Conservation (phyloP, 805 yeast species). For the Alloascoidea africana region DNA sequence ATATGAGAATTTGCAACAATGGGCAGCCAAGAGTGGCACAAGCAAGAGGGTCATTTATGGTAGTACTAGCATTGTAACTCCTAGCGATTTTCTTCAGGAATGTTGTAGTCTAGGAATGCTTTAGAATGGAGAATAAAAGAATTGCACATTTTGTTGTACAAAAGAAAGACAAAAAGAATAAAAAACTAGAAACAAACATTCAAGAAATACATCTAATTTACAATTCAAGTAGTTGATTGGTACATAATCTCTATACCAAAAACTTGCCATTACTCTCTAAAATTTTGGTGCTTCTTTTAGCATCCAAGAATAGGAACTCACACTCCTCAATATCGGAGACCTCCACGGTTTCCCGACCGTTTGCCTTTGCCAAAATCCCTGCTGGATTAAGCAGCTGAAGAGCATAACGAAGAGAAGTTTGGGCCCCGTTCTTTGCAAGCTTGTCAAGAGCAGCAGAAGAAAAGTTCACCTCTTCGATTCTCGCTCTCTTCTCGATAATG, state of each 20-base stretch:
- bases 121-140: no score
- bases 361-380: slow-evolving; percentile 62
- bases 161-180: no score
- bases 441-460: slow-evolving; percentile 54
- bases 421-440: slow-evolving; percentile 59
- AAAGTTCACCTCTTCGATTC: slow-evolving; percentile 58
- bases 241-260: slow-evolving; percentile 14
- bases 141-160: no score
- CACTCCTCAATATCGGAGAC: slow-evolving; percentile 74
- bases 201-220: no score
- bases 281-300: slow-evolving; percentile 62
- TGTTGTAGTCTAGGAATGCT: slow-evolving; percentile 33
- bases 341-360: slow-evolving; percentile 53
- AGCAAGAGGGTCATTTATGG: slow-evolving; percentile 68
- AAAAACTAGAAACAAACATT: no score
- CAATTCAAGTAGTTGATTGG: no score
- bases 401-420: slow-evolving; percentile 80
- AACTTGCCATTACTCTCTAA: slow-evolving; percentile 29
- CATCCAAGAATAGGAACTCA: slow-evolving; percentile 70
- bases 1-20: slow-evolving; percentile 86
- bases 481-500: slow-evolving; percentile 72
- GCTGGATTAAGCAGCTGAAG: slow-evolving; percentile 86
- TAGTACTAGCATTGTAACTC: slow-evolving; percentile 62
- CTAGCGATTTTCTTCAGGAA: slow-evolving; percentile 54
- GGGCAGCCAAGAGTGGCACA: slow-evolving; percentile 34